These are phyloP conservation scores for Nymphaea thermarum DNA, from an alignment of 164 flowering plant genomes.

Conservation along the genomic window DNA sequence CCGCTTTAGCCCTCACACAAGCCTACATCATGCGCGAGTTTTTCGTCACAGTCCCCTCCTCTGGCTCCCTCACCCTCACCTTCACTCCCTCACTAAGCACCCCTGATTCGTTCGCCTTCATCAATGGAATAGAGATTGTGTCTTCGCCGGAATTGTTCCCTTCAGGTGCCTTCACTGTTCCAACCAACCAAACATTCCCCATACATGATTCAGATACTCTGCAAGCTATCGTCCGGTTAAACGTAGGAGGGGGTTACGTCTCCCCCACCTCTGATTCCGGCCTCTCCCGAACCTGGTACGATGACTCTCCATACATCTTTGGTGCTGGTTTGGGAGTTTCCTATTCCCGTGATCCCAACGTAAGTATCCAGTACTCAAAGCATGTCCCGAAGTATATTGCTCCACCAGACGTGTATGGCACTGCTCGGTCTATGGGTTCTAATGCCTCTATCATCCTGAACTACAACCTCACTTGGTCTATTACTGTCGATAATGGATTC, in stretches of 20 bases:
- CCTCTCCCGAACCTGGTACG: conserved; percentile 44
- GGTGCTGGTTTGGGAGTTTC: background rate
- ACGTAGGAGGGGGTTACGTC: conserved; percentile 70
- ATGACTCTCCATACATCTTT: background rate
- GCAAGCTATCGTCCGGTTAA: conserved; percentile 54
- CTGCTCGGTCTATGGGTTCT: background rate
- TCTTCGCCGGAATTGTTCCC: conserved; percentile 28
- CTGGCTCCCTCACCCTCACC: conserved; percentile 32
- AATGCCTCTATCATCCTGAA: background rate
- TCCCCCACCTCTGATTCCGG: conserved; percentile 50
- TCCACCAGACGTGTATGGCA: background rate
- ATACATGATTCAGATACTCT: conserved; percentile 51
- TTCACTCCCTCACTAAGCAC: conserved; percentile 40
- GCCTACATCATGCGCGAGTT: conserved; percentile 60
- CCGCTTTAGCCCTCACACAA: conserved; percentile 43
- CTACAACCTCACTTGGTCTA: conserved; percentile 10
- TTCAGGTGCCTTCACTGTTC: conserved; percentile 34
- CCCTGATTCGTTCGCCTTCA: conserved; percentile 52
- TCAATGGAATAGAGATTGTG: conserved; percentile 82
- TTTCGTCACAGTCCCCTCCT: conserved; percentile 31
- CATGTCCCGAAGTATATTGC: background rate
- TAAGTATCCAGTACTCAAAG: background rate
- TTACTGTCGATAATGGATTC: conserved; percentile 32
- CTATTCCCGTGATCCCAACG: background rate
- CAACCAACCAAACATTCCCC: conserved; percentile 6